phyloP scores from a whole-genome alignment of 805 yeast species.

The Hanseniaspora lachancei region DNA sequence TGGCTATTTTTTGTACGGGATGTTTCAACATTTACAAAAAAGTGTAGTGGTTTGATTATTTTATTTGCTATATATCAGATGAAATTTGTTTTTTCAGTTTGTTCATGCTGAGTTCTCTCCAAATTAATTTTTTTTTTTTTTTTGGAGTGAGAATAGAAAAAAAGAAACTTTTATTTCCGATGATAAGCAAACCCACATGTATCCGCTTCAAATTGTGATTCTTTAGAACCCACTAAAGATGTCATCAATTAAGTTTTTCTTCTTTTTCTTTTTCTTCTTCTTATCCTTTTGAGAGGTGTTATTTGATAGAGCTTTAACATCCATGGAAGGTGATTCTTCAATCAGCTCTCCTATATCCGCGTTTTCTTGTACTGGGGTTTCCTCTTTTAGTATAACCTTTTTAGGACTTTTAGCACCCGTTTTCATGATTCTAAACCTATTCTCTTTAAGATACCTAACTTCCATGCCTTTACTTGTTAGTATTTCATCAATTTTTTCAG shows the following conservation, averaged over 20 bases:
- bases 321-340: not conserved
- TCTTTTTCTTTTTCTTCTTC: conserved; percentile 6
- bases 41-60: not conserved
- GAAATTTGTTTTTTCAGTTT: not conserved
- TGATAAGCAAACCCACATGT: not conserved
- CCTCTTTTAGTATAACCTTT: not conserved
- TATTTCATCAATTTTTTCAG: not conserved
- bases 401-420: not conserved
- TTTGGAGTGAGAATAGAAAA: not conserved
- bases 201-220: not conserved
- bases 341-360: conserved; percentile 7
- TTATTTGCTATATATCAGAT: not conserved
- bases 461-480: not conserved
- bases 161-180: not conserved
- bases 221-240: conserved; percentile 6
- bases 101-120: not conserved
- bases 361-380: not conserved
- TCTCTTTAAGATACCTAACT: not conserved
- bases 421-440: not conserved
- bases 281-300: not conserved
- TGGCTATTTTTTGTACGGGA: conserved; percentile 49
- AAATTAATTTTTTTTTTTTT: not conserved
- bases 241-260: conserved; percentile 11
- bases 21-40: conserved; percentile 40
- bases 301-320: not conserved